Conservation (phyloP, 106 monocot species). For the Xerophyta viscosa region DNA sequence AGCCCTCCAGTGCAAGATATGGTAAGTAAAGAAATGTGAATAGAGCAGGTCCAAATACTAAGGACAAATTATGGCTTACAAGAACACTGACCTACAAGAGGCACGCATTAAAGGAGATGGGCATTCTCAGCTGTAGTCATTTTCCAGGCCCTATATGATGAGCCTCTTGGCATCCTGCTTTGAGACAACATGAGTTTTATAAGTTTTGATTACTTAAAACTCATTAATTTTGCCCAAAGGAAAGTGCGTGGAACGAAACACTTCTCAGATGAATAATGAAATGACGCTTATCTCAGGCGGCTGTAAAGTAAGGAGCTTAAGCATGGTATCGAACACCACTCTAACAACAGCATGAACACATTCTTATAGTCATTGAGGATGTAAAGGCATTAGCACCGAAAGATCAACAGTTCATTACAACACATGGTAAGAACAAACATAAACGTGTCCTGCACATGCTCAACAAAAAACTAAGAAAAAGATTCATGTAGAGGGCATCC, state of each 20-base stretch:
- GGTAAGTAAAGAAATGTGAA: conserved; percentile 17
- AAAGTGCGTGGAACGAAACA: conserved; percentile 42
- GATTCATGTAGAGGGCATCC: not conserved
- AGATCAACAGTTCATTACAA: not conserved
- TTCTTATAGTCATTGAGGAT: not conserved
- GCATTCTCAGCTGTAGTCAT: conserved; percentile 84
- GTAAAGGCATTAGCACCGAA: not conserved
- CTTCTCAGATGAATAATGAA: conserved; percentile 25
- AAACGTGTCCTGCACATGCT: not conserved
- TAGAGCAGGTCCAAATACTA: conserved; percentile 15
- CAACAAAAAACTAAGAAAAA: not conserved
- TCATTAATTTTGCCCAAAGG: conserved; percentile 53
- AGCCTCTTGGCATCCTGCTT: conserved; percentile 90
- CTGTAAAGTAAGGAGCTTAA: conserved; percentile 6
- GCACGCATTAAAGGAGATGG: conserved; percentile 57
- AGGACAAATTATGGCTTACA: conserved; percentile 48
- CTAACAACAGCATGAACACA: conserved; percentile 9
- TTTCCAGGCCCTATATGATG: conserved; percentile 71
- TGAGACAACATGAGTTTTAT: conserved; percentile 81
- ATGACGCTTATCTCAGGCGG: conserved; percentile 22
- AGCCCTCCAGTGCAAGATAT: too few relatives aligned
- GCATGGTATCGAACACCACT: not conserved
- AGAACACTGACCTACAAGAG: conserved; percentile 93
- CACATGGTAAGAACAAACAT: not conserved
- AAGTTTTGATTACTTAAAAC: conserved; percentile 43